Percentiles rank a stretch among this genome's conserved stretches.
phyloP scores from a whole-genome alignment of 208 protist genomes.

The Crithidia fasciculata region DNA sequence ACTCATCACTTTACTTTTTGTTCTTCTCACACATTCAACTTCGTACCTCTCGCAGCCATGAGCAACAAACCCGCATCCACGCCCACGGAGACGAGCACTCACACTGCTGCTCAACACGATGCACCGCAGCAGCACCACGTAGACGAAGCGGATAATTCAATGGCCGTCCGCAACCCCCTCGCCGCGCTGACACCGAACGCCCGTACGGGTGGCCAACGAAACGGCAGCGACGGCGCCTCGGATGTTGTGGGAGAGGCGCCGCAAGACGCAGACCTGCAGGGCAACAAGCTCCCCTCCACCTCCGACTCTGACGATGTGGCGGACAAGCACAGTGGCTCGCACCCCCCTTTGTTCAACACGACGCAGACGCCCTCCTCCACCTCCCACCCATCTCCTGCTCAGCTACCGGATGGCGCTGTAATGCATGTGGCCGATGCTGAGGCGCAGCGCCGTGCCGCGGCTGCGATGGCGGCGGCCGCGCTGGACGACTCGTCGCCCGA shows the following conservation, averaged over 20 bases:
- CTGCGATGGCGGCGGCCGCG: neutral
- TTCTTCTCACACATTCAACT: neutral
- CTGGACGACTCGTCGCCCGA: conserved; percentile 3
- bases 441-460: neutral
- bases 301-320: conserved; percentile 13
- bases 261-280: neutral
- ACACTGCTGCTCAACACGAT: neutral
- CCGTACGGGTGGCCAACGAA: neutral
- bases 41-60: neutral
- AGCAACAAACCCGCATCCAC: conserved; percentile 1
- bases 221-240: neutral
- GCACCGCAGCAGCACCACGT: neutral
- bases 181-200: neutral
- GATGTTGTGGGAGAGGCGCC: conserved; percentile 6
- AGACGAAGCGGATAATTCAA: neutral
- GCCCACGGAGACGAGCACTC: too few species aligned
- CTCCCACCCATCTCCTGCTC: neutral
- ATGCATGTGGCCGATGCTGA: too few species aligned
- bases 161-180: conserved; percentile 7
- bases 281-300: conserved; percentile 15
- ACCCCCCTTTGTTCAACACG: neutral
- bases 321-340: conserved; percentile 2
- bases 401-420: too few species aligned
- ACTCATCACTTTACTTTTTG: too few species aligned
- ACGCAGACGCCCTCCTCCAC: neutral